Evolutionary conservation across 768 basidiomycete genomes (phyloP), one percentile per base, ranked within the genome.

Genomic region (Psilocybe tampanensis): DNA sequence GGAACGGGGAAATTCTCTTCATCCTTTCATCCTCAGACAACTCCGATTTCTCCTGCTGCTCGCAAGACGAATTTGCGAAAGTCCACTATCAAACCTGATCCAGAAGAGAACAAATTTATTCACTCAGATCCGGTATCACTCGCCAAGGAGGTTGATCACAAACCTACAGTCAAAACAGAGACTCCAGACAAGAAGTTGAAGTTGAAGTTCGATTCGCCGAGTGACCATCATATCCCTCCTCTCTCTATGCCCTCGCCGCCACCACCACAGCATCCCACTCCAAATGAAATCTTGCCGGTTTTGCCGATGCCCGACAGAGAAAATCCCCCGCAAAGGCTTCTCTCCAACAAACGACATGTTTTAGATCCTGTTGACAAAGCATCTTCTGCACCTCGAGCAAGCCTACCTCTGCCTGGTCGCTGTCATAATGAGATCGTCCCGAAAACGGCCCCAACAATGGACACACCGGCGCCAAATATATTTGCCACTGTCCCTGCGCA

Each of bases 11-110:
- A 73, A 47, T 34, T 71, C 23, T 62, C 52, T 34, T 57, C 72
- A 3, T 49, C 69, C 3, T 63, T 60, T 43, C 47, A 33, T 32
- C 60, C 64, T 1, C 65, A 62, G 24, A 26, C 66, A 8, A 22
- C 52, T 13, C 54, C 60, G 2, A 51, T 70, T 12, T 66, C 66
- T 0, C 59, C 65, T n/a, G 67, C 68, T 58, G 67, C 67, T 3
- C 70, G 72, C 50, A 61, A 64, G 18, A 61, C 63, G 34, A 73
- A 73, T 59, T 43, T 72, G 26, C 66, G 69, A 3, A 61, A 57
- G 29, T 61, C 69, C 3, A 59, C 66, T 36, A 17, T 50, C 33
- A 63, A 60, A 33, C 34, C 32, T 9, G 57, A 60, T 18, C 21
- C 19, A 43, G 34, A 53, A 22, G 48, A 57, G 49, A 29, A 29